Base-by-base conservation (phyloP, 2,329 filamentous ascomycete species). In the Leptographium wingfieldii region DNA sequence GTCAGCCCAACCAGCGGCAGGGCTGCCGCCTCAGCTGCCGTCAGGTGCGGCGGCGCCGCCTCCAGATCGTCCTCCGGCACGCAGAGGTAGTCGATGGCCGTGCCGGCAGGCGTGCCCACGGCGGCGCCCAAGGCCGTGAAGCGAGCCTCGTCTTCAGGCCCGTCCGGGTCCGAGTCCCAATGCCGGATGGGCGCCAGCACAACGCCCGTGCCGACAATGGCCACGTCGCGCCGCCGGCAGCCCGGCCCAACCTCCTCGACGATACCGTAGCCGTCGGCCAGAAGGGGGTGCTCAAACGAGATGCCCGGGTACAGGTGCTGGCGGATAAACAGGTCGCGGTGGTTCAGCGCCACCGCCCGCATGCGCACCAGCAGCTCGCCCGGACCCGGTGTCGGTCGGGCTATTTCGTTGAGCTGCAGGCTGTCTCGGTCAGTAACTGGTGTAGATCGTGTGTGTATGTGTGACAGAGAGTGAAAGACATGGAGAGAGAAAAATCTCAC, bases 301-400 rank as follows among this genome's bases (percentile, higher is more conserved):
- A 90, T 87, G 66, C 83, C 87, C 0, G 92, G 92, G 76, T 97
- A 97, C 49, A 95, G 83, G 69, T 92, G 87, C 72, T 94, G 91
- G 59, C 92, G 88, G 73, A 95, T 88, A 76, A 96, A 97, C 66
- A 95, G 83, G 72, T 97, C 94, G 67, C 92, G 88, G 76, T 97
- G 94, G 77, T 97, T 97, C 57, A 97, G 84, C 16, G 92, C 87
- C 1, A 86, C 88, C 57, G 91, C 88, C 43, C 82, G 80, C 68
- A 97, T 77, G 68, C 83, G 84, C 63, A 97, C 76, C 7, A 95
- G 77, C 65, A 96, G 77, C 71, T 96, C 80, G 63, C 77, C 77
- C 19, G 81, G 80, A 31, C 82, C 80, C 0, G 86, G 86, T 1
- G 75, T 77, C 31, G 87, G 87, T 63, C 79, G 77, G 60, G 85